Conservation (phyloP, 371 early-diverging fungal genomes). For the Circinella minor region DNA sequence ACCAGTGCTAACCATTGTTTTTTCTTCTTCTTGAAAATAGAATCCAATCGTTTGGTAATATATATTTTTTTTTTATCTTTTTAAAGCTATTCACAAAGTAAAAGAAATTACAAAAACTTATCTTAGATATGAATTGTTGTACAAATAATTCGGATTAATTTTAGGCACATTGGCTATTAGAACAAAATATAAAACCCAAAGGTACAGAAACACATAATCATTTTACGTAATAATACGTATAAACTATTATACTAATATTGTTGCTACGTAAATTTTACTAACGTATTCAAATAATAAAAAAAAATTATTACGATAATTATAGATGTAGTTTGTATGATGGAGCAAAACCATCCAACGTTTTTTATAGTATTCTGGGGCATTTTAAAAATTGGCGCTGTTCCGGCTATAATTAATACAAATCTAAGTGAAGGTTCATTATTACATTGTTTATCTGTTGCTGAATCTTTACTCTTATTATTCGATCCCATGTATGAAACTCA, state of each 20-base stretch:
- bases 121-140: no score
- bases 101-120: no score
- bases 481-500: constrained; percentile 30
- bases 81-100: no score
- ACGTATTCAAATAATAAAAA: no score
- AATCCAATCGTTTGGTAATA: no score
- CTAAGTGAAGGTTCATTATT: constrained; percentile 27
- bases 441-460: constrained; percentile 34
- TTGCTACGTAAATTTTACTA: no score
- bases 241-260: no score
- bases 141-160: background rate
- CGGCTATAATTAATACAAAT: constrained; percentile 38
- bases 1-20: no score
- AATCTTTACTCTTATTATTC: constrained; percentile 29
- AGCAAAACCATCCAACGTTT: constrained; percentile 38
- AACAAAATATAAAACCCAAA: constrained; percentile 20
- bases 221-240: no score
- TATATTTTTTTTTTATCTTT: no score
- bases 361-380: constrained; percentile 29
- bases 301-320: no score
- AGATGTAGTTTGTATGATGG: constrained; percentile 39
- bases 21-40: no score
- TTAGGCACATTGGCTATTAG: constrained; percentile 30
- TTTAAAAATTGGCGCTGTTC: constrained; percentile 36
- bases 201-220: constrained; percentile 12